Percentiles rank a stretch among this genome's conserved stretches.
Evolutionary conservation across 495 filamentous ascomycete species (phyloP).

Genomic region (Xylaria acuta): DNA sequence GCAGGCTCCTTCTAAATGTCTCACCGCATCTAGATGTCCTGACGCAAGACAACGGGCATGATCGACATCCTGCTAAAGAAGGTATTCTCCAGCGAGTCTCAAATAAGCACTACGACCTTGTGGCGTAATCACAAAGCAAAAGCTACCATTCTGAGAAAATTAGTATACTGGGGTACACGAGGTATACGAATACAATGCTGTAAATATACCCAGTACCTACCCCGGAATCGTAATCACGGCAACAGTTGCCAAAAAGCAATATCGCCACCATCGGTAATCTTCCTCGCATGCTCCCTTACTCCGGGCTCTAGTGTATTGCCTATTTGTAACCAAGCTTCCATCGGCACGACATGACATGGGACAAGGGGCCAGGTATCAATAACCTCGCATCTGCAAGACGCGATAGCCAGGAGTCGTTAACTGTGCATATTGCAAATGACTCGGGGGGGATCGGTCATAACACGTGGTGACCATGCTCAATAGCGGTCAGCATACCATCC

Average conservation of each 20-base stretch:
- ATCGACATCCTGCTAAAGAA: not conserved
- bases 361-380: not conserved
- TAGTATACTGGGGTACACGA: not conserved
- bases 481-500: constrained; percentile 17
- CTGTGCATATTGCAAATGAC: not conserved
- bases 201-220: not conserved
- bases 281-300: not conserved
- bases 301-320: not conserved
- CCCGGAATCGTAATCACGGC: not conserved
- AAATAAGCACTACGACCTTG: constrained; percentile 7
- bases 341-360: not conserved
- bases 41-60: not conserved
- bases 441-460: not conserved
- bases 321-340: not conserved
- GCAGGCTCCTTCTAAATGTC: not conserved
- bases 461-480: constrained; percentile 20
- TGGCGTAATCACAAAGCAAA: not conserved
- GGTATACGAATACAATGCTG: not conserved
- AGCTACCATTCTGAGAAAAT: not conserved
- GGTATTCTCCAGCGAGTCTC: not conserved
- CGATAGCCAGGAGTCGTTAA: not conserved
- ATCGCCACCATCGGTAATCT: not conserved
- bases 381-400: not conserved
- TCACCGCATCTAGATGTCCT: not conserved
- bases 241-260: not conserved